These are phyloP conservation scores for Alternaria metachromatica DNA, from an alignment of 2,329 filamentous ascomycete species.

Conservation along the genomic window DNA sequence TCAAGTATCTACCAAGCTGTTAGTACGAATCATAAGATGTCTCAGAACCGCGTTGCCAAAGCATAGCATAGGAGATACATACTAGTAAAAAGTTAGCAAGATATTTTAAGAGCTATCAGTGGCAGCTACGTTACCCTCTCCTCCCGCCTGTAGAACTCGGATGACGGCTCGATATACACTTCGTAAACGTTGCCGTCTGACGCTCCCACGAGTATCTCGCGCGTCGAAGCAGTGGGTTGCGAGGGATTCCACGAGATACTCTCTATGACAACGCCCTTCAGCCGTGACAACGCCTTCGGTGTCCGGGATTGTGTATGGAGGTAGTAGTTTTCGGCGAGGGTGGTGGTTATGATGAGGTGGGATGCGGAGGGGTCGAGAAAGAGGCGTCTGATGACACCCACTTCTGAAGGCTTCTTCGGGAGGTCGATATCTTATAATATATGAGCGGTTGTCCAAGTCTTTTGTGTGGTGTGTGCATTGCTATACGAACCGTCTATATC, in stretches of 20 bases:
- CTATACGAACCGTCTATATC: slow-evolving; percentile 75
- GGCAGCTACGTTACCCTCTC: slow-evolving; percentile 60
- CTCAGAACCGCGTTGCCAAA: neutral
- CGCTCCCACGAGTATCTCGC: slow-evolving; percentile 90
- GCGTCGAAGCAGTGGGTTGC: slow-evolving; percentile 87
- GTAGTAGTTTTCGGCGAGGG: slow-evolving; percentile 95
- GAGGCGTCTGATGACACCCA: slow-evolving; percentile 91
- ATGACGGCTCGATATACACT: slow-evolving; percentile 90
- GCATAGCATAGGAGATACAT: neutral
- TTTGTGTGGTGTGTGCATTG: neutral
- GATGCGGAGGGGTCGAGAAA: slow-evolving; percentile 97
- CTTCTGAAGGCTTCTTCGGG: slow-evolving; percentile 88
- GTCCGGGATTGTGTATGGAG: slow-evolving; percentile 93
- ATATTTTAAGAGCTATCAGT: neutral
- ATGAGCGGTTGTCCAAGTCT: slow-evolving; percentile 14
- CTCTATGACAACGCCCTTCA: slow-evolving; percentile 88
- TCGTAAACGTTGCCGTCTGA: slow-evolving; percentile 97
- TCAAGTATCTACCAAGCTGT: slow-evolving; percentile 69
- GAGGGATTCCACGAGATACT: slow-evolving; percentile 95
- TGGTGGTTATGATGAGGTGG: slow-evolving; percentile 89
- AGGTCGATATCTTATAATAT: slow-evolving; percentile 82
- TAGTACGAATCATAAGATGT: neutral
- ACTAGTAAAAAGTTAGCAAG: neutral
- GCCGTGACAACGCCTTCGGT: slow-evolving; percentile 78
- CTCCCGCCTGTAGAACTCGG: slow-evolving; percentile 93